Conservation (phyloP, 1,284 basidiomycete species). For the Papiliotrema flavescens region DNA sequence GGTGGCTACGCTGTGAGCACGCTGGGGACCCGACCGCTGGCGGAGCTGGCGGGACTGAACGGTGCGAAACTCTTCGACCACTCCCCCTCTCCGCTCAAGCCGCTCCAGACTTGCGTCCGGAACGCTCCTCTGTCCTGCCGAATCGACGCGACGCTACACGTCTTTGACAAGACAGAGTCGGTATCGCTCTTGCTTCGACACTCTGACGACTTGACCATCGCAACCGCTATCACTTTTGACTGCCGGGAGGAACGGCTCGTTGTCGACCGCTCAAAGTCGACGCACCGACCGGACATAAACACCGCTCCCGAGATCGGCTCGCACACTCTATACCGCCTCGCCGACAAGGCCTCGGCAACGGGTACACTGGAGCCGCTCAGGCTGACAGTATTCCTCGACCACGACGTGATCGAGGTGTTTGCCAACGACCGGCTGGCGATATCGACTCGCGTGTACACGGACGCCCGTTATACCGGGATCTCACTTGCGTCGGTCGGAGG, state of each 20-base stretch:
- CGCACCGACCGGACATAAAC: not conserved
- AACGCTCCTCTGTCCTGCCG: constrained; percentile 4
- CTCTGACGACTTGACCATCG: not conserved
- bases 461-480: not conserved
- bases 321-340: constrained; percentile 9
- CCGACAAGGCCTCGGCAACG: not conserved
- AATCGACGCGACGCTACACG: not conserved
- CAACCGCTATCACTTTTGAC: constrained; percentile 9
- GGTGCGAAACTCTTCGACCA: not conserved
- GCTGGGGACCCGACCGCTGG: constrained; percentile 11
- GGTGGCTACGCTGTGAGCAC: constrained; percentile 1
- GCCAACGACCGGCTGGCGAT: constrained; percentile 38
- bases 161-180: not conserved
- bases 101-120: not conserved
- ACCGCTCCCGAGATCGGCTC: constrained; percentile 5
- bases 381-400: constrained; percentile 34
- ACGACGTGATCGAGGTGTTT: constrained; percentile 37
- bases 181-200: not conserved
- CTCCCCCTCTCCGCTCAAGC: not conserved
- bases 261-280: constrained; percentile 5
- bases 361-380: constrained; percentile 18
- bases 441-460: constrained; percentile 33
- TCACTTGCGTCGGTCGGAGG: not conserved
- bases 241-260: not conserved
- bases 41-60: constrained; percentile 6